Percentiles rank a stretch among this genome's conserved stretches.
Conservation (phyloP, 352 stramenopile species). For the Elongisporangium prolatum region DNA sequence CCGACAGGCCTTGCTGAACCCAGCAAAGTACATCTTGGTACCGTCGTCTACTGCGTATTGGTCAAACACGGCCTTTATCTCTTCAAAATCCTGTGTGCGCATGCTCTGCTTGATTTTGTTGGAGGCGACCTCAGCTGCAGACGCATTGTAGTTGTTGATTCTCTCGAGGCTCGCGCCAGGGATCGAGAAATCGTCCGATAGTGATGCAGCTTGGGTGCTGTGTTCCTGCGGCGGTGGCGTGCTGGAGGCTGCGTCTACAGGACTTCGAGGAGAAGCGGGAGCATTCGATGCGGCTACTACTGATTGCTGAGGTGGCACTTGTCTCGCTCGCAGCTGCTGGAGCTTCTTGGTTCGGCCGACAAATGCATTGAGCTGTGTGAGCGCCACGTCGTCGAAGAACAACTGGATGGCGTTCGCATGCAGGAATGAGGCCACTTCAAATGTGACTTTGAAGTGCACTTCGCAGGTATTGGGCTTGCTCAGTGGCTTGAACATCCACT, state of each 20-base stretch:
- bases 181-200: neutral
- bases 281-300: neutral
- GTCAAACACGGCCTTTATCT: conserved; percentile 43
- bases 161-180: neutral
- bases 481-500: conserved; percentile 60
- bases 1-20: conserved; percentile 56
- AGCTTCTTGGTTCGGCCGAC: conserved; percentile 59
- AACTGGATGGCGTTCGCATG: conserved; percentile 78
- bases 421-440: conserved; percentile 76
- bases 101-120: conserved; percentile 43
- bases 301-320: conserved; percentile 8
- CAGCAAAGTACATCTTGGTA: conserved; percentile 51
- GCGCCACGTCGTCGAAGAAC: conserved; percentile 82
- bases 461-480: conserved; percentile 52
- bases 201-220: conserved; percentile 1
- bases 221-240: neutral
- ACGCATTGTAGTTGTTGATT: neutral
- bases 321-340: conserved; percentile 24
- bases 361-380: conserved; percentile 79
- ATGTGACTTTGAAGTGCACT: conserved; percentile 77
- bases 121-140: conserved; percentile 1
- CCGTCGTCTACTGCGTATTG: conserved; percentile 42
- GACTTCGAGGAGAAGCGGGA: conserved; percentile 1
- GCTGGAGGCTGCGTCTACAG: conserved; percentile 1
- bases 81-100: conserved; percentile 44